Base-by-base conservation (phyloP, 1,284 basidiomycete species). In the Ustilago vetiveriae region DNA sequence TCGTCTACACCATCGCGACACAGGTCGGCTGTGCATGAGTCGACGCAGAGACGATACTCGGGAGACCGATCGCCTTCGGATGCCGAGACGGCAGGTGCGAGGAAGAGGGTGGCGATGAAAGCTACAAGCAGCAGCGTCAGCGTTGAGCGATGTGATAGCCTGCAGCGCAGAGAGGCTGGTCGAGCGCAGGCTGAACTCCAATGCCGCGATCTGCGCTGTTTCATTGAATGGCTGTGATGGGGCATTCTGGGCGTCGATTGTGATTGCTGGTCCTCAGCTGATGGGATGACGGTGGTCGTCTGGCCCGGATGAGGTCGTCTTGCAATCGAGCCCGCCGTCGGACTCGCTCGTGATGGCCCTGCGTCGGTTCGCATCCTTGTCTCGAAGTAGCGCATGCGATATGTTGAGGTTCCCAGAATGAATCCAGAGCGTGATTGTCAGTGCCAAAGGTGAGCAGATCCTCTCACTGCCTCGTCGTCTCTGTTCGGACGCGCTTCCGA, bases 51-150 rank as follows among this genome's bases (percentile, higher is more conserved):
- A 17, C 48, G 59, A 43, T 76, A 81, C 50, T 81, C 76, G 21
- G 43, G 54, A 0, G 79, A 81, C 5, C 72, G 66, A 46, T 81
- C 79, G n/a, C 79, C 79, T 42, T 74, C 53, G 17, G 79, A 81
- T 16, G 76, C 76, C 2, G 40, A n/a, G 2, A 43, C 50, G 21
- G 38, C n/a, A 16, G 54, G 50, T 11, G 22, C 30, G 21, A 64
- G 36, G 19, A 57, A 21, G 21, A 64, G 35, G 16, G 50, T 23
- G 11, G 54, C 49, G 16, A 53, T 6, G 2, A 64, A 37, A 29
- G 50, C n/a, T 5, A 64, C 17, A 2, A 64, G 39, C 6, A 64
- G 33, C 3, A 57, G 10, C 11, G 21, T 23, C 10, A 64, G 32
- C 3, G 32, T 27, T 16, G 60, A 53, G 22, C 54, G 45, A 5